Conservation (phyloP, 2,329 filamentous ascomycete genomes). For the Pezizomycotina sp. region DNA sequence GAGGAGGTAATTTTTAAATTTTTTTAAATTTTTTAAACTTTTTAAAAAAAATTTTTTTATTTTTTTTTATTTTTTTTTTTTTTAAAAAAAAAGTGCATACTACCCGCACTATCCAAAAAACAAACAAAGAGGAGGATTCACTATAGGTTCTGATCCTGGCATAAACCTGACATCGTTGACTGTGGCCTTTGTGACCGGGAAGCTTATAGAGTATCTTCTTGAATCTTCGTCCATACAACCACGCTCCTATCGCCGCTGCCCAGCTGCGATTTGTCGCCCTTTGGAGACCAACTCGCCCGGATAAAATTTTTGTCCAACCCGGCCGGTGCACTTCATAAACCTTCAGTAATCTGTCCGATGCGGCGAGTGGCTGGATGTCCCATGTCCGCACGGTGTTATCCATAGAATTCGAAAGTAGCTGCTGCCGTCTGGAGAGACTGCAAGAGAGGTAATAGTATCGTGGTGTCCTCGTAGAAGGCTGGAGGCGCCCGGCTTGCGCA, state of each 20-base stretch:
- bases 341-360: slow-evolving; percentile 46
- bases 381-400: slow-evolving; percentile 88
- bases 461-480: slow-evolving; percentile 81
- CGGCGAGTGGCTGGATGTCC: slow-evolving; percentile 91
- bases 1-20: too few relatives aligned
- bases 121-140: slow-evolving; percentile 37
- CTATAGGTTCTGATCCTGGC: slow-evolving; percentile 70
- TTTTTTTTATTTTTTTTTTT: too few relatives aligned
- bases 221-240: slow-evolving; percentile 79
- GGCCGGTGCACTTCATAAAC: slow-evolving; percentile 60
- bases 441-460: slow-evolving; percentile 78
- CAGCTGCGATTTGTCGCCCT: slow-evolving; percentile 71
- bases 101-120: too few relatives aligned
- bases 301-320: slow-evolving; percentile 86
- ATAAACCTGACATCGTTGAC: slow-evolving; percentile 92
- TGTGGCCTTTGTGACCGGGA: slow-evolving; percentile 81
- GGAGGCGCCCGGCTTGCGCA: slow-evolving; percentile 74
- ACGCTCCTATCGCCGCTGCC: slow-evolving; percentile 83
- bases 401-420: slow-evolving; percentile 78
- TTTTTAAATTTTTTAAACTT: too few relatives aligned
- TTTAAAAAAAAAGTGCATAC: too few relatives aligned
- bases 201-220: slow-evolving; percentile 88
- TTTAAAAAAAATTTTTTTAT: too few relatives aligned
- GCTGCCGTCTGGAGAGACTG: slow-evolving; percentile 90
- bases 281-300: slow-evolving; percentile 73